Percentiles rank a stretch among this genome's conserved stretches.
Evolutionary conservation across 2,329 filamentous ascomycete species (phyloP).

Genomic region (Curvularia sp.): DNA sequence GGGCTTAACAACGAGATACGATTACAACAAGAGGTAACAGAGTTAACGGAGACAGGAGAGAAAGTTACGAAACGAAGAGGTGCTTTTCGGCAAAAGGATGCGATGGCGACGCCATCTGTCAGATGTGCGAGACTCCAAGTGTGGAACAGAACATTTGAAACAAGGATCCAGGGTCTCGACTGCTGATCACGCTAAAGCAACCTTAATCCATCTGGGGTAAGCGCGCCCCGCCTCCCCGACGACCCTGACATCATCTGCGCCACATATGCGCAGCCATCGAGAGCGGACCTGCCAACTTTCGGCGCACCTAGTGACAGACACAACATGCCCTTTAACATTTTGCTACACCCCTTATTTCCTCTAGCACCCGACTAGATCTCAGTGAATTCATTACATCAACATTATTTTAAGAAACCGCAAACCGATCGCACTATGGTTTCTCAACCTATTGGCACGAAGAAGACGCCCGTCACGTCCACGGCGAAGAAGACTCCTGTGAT

Average conservation of each 20-base stretch:
- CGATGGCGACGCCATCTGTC: constrained; percentile 20
- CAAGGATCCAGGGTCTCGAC: constrained; percentile 32
- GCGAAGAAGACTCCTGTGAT: constrained; percentile 26
- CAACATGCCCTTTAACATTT: constrained; percentile 7
- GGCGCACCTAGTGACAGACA: constrained; percentile 1
- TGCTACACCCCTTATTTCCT: background rate
- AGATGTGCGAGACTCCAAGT: constrained; percentile 12
- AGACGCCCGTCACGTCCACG: constrained; percentile 26
- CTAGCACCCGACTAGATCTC: background rate
- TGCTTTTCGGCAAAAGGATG: constrained; percentile 9
- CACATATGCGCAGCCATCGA: constrained; percentile 20
- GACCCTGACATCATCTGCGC: constrained; percentile 39
- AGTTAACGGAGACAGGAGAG: background rate
- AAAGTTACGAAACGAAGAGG: constrained; percentile 7
- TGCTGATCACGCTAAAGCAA: constrained; percentile 32
- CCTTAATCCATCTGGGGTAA: constrained; percentile 31
- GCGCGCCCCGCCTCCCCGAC: constrained; percentile 23
- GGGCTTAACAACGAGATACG: constrained; percentile 13
- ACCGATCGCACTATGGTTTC: constrained; percentile 28
- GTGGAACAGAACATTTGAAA: constrained; percentile 29
- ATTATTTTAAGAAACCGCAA: background rate
- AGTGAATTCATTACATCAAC: background rate
- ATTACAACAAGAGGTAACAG: constrained; percentile 5
- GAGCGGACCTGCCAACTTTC: constrained; percentile 25
- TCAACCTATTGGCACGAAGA: constrained; percentile 40